Evolutionary conservation across 2,329 filamentous ascomycete species (phyloP).

Genomic region (Fusarium drepaniforme): DNA sequence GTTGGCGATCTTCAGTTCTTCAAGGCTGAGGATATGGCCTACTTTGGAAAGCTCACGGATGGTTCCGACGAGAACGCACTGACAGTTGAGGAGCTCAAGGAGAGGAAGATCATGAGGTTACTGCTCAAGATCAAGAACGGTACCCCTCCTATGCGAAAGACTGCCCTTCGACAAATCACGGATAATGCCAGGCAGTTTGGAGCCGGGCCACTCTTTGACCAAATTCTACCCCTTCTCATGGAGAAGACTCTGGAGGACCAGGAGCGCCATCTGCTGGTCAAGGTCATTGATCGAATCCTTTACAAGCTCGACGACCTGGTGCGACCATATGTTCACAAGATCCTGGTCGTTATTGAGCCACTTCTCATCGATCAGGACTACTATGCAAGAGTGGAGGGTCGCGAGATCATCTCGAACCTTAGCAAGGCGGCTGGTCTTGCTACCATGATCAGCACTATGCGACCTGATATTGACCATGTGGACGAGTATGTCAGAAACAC

Average conservation of each 20-base stretch:
- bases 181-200: constrained; percentile 98
- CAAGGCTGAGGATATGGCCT: constrained; percentile 98
- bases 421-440: constrained; percentile 96
- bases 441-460: constrained; percentile 99
- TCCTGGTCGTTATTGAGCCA: constrained; percentile 98
- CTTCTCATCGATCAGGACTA: constrained; percentile 99
- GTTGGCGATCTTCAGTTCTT: constrained; percentile 98
- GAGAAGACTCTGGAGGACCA: constrained; percentile 98
- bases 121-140: constrained; percentile 99
- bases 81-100: constrained; percentile 95
- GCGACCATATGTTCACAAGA: constrained; percentile 97
- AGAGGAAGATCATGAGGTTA: constrained; percentile 97
- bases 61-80: constrained; percentile 91
- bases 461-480: constrained; percentile 97
- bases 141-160: constrained; percentile 98
- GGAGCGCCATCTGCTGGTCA: constrained; percentile 97
- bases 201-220: constrained; percentile 93
- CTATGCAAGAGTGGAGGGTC: constrained; percentile 96
- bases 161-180: constrained; percentile 94
- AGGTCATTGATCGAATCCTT: constrained; percentile 97
- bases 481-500: constrained; percentile 99
- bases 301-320: constrained; percentile 99
- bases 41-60: constrained; percentile 97
- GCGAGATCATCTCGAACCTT: constrained; percentile 98
- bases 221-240: constrained; percentile 97